Evolutionary conservation across 2,329 filamentous ascomycete species (phyloP).

Genomic region (Colletotrichum sp.): DNA sequence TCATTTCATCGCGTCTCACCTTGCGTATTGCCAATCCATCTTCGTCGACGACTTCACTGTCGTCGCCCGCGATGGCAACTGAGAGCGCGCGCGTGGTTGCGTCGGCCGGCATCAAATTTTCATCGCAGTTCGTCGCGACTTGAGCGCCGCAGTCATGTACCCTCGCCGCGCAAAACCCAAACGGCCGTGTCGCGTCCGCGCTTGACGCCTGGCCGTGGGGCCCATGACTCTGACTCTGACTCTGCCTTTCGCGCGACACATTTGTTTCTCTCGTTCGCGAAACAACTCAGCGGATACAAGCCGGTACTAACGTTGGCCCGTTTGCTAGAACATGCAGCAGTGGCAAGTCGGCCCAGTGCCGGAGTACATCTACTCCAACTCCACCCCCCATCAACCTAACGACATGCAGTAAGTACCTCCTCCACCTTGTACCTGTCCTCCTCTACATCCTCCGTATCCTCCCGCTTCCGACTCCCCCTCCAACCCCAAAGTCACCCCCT

Average conservation of each 20-base stretch:
- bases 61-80: background rate
- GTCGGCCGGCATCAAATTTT: background rate
- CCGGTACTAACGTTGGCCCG: constrained; percentile 20
- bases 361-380: constrained; percentile 61
- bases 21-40: background rate
- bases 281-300: constrained; percentile 6
- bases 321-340: constrained; percentile 61
- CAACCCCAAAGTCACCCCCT: constrained; percentile 45
- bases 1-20: background rate
- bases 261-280: constrained; percentile 9
- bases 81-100: background rate
- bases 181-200: constrained; percentile 15
- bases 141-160: constrained; percentile 5
- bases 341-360: constrained; percentile 67
- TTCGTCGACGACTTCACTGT: background rate
- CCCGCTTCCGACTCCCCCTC: constrained; percentile 7
- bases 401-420: constrained; percentile 64
- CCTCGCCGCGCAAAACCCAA: background rate
- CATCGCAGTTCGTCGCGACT: background rate
- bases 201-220: background rate
- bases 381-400: constrained; percentile 58
- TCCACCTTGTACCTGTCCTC: constrained; percentile 30
- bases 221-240: constrained; percentile 15
- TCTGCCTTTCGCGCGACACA: constrained; percentile 1
- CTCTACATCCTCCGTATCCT: constrained; percentile 2